These are phyloP conservation scores for Whalleya microplaca DNA, from an alignment of 2,329 filamentous ascomycete genomes.

Conservation along the genomic window DNA sequence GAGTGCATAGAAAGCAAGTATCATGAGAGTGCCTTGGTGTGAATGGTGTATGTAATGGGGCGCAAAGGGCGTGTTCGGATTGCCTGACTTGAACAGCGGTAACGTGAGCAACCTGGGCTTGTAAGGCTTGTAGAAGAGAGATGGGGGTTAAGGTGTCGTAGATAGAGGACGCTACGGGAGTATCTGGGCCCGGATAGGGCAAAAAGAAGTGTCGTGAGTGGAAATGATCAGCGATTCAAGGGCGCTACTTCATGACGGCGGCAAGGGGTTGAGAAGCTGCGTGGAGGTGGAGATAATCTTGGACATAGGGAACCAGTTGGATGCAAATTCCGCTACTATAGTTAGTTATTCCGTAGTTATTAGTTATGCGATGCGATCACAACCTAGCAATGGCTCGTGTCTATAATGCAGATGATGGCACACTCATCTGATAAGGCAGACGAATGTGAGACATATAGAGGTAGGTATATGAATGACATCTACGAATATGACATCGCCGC, in stretches of 20 bases:
- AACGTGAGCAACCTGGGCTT: background rate
- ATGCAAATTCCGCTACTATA: background rate
- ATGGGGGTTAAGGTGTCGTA: constrained; percentile 24
- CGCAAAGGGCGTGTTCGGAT: constrained; percentile 19
- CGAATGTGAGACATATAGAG: no score
- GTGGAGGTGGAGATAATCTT: constrained; percentile 2
- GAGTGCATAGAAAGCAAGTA: constrained; percentile 22
- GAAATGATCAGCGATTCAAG: constrained; percentile 38
- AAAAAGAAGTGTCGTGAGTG: constrained; percentile 31
- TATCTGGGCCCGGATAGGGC: constrained; percentile 34
- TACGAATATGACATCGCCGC: no score
- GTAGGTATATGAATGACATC: no score
- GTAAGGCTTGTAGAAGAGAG: background rate
- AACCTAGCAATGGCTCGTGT: background rate
- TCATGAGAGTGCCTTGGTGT: constrained; percentile 17
- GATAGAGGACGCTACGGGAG: constrained; percentile 28
- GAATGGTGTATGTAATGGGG: constrained; percentile 9
- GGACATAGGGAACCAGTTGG: background rate
- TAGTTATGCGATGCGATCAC: background rate
- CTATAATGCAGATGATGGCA: no score
- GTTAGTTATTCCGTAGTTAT: no score
- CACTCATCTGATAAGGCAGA: no score
- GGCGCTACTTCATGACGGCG: constrained; percentile 35
- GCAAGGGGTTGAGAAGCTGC: constrained; percentile 25
- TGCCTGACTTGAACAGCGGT: constrained; percentile 24